Conservation (phyloP, 1,139 yeast species). For the Maudiozyma humilis region DNA sequence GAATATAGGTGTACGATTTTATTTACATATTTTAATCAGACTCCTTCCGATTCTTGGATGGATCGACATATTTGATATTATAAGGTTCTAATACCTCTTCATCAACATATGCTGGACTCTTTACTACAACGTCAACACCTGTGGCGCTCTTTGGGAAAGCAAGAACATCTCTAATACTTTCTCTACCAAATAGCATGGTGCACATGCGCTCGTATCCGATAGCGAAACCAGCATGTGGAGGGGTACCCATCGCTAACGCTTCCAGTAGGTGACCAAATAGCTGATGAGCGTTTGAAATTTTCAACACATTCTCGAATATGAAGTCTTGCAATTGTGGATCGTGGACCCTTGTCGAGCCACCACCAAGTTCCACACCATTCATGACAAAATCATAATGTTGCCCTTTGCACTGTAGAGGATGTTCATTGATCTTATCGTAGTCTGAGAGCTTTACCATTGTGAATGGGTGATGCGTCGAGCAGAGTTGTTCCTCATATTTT, state of each 20-base stretch:
- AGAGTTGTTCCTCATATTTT: conserved; percentile 42
- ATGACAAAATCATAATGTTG: conserved; percentile 91
- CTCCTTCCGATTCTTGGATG: not conserved
- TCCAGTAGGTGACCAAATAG: conserved; percentile 81
- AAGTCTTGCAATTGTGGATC: conserved; percentile 69
- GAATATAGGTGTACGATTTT: not conserved
- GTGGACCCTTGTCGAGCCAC: conserved; percentile 94
- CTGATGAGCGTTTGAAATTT: conserved; percentile 46
- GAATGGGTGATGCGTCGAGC: conserved; percentile 92
- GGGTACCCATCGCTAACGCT: conserved; percentile 87
- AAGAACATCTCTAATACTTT: conserved; percentile 81
- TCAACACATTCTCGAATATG: conserved; percentile 50
- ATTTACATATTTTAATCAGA: not conserved
- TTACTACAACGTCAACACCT: conserved; percentile 83
- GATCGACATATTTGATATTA: conserved; percentile 30
- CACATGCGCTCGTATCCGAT: conserved; percentile 89
- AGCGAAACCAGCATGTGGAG: conserved; percentile 98
- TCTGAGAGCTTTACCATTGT: conserved; percentile 80
- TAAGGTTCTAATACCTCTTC: conserved; percentile 44
- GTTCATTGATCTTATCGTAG: conserved; percentile 43
- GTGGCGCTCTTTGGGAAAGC: conserved; percentile 92
- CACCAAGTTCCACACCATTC: conserved; percentile 94
- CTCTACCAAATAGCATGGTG: conserved; percentile 73
- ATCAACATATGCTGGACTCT: conserved; percentile 65
- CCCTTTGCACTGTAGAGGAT: conserved; percentile 69